A percentile compares a stretch with the other conserved stretches of the same genome.
phyloP scores from a whole-genome alignment of 345 rosid species.

The Salix purpurea region DNA sequence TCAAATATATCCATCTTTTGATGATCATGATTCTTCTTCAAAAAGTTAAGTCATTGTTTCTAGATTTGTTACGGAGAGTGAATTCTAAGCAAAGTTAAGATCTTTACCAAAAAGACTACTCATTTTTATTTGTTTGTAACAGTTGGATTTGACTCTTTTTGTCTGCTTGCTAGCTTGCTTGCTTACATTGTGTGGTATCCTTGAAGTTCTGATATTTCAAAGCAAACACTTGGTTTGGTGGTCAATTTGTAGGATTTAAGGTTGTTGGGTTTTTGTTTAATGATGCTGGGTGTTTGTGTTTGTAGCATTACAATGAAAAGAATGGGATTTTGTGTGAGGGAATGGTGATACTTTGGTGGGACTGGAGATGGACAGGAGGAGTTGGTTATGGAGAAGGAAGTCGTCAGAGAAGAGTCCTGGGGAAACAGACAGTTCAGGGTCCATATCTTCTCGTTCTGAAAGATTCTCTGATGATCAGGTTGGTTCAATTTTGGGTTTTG shows the following conservation, averaged over 20 bases:
- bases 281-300: conserved; percentile 15
- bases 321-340: not conserved
- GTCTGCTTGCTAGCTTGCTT: not conserved
- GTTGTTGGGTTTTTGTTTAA: not conserved
- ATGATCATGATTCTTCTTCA: not conserved
- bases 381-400: conserved; percentile 67
- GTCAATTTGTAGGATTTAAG: not conserved
- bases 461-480: conserved; percentile 75
- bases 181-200: not conserved
- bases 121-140: not conserved
- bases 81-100: not conserved
- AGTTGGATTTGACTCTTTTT: not conserved
- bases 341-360: conserved; percentile 14
- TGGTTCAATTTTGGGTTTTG: not conserved
- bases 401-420: conserved; percentile 70
- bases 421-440: conserved; percentile 62
- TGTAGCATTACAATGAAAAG: not conserved
- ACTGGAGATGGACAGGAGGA: conserved; percentile 59
- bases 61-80: not conserved
- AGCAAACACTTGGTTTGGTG: not conserved
- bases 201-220: not conserved
- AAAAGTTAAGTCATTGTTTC: not conserved
- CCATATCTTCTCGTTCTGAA: conserved; percentile 64
- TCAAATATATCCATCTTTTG: not conserved
- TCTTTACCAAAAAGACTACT: not conserved